phyloP scores from a whole-genome alignment of 306 rosid genomes.

The Fagus crenata region DNA sequence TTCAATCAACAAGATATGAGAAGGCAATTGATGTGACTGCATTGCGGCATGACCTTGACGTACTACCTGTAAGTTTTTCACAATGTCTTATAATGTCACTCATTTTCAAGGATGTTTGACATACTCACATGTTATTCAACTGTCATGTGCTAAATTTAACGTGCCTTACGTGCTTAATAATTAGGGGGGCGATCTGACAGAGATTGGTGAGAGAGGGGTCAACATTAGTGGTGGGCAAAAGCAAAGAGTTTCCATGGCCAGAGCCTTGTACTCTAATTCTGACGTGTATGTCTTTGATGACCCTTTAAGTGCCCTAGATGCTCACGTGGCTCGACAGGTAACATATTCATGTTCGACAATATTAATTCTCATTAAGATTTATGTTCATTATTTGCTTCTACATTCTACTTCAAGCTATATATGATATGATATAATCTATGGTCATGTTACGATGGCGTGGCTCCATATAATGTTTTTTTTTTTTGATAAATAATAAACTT shows the following conservation, averaged over 20 bases:
- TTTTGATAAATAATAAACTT: too few relatives aligned
- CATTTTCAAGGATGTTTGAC: background rate
- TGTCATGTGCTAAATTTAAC: constrained; percentile 35
- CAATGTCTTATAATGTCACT: constrained; percentile 10
- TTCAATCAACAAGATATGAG: constrained; percentile 57
- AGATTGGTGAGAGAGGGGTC: constrained; percentile 95
- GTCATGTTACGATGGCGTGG: background rate
- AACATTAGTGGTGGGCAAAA: constrained; percentile 96
- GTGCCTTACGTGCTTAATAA: constrained; percentile 25
- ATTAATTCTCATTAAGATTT: constrained; percentile 4
- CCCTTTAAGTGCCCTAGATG: constrained; percentile 91
- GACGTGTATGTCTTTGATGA: constrained; percentile 86
- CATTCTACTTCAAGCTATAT: background rate
- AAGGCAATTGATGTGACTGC: constrained; percentile 72
- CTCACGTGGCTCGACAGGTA: constrained; percentile 86
- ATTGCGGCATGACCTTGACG: constrained; percentile 68
- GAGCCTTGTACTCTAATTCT: constrained; percentile 78
- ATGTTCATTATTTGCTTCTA: background rate
- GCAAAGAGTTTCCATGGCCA: constrained; percentile 91
- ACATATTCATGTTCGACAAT: constrained; percentile 16
- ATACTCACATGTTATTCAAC: background rate
- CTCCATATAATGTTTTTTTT: background rate
- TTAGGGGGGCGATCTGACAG: constrained; percentile 72
- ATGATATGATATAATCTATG: background rate
- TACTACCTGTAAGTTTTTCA: constrained; percentile 67